Conservation (phyloP, 305 asterid genomes). For the Coffea humblotiana region DNA sequence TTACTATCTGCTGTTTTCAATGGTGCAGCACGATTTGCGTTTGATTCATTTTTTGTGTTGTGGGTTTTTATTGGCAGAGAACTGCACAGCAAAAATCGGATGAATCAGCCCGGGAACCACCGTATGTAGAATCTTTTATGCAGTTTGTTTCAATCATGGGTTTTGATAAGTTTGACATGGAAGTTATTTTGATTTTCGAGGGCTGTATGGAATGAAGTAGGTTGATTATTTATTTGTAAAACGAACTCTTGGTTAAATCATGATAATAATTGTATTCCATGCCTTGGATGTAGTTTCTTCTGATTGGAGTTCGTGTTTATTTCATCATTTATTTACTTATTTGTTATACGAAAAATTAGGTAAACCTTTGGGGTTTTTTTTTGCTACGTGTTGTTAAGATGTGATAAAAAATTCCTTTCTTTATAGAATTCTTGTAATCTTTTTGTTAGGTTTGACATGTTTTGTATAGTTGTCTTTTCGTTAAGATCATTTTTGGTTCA, state of each 20-base stretch:
- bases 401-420: not conserved
- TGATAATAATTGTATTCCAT: not conserved
- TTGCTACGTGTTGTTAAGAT: not conserved
- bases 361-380: not conserved
- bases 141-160: not conserved
- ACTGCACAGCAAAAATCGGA: conserved; percentile 61
- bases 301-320: not conserved
- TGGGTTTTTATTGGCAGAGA: conserved; percentile 44
- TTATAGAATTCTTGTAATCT: not conserved
- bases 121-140: conserved; percentile 52
- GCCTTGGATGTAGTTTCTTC: not conserved
- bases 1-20: not conserved
- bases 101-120: conserved; percentile 68
- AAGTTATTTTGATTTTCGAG: not conserved
- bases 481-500: not conserved
- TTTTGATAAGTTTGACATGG: not conserved
- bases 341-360: not conserved
- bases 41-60: not conserved
- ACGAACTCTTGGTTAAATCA: not conserved
- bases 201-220: not conserved
- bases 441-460: not conserved
- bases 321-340: not conserved
- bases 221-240: not conserved
- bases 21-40: not conserved
- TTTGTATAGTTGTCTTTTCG: not conserved